Base-by-base conservation (phyloP, 2,329 filamentous ascomycete species). In the Penicillium sp. region DNA sequence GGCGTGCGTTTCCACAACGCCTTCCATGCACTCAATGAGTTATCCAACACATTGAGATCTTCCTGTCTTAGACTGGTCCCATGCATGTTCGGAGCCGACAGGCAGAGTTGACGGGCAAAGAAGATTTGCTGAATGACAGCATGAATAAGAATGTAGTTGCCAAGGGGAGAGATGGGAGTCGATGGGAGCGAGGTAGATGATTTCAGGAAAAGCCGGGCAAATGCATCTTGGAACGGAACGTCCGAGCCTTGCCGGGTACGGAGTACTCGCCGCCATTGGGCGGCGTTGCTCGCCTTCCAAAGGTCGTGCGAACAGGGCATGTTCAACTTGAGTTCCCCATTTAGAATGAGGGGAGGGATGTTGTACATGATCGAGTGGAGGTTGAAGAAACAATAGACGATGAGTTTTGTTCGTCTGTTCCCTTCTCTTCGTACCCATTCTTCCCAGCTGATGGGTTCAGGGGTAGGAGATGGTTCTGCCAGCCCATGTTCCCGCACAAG, bases 281-380 rank as follows among this genome's bases (percentile, higher is more conserved):
- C 58, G 14, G 77, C 74, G 33, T 74, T 79, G 10, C 69, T 68
- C 2, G 81, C 80, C 58, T 79, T 80, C 77, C 81, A 85, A 51
- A 81, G 76, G 22, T 78, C 76, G 30, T 77, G 76, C 41, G 75
- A 77, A 54, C 76, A 80, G 0, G 81, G 82, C 57, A 85, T 75
- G 45, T 76, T 75, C 55, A 83, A 64, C 46, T 76, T 76, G 45
- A 84, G 63, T 63, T 84, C 79, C 28, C 74, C 74, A 59, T 80
- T 83, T 46, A 82, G 62, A 24, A 85, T 77, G 39, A 82, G 70
- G 0, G 82, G 81, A 25, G 81, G 80, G 13, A 83, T 80, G 63
- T 84, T 81, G 70, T 83, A 85, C 59, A 82, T 82, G 48, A 85
- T 81, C 30, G 78, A 81, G 55, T 84, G 82, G 2, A 85, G 72